Evolutionary conservation across 192 early-diverging fungal genomes (phyloP).

Genomic region (Haplosporangium gracile): DNA sequence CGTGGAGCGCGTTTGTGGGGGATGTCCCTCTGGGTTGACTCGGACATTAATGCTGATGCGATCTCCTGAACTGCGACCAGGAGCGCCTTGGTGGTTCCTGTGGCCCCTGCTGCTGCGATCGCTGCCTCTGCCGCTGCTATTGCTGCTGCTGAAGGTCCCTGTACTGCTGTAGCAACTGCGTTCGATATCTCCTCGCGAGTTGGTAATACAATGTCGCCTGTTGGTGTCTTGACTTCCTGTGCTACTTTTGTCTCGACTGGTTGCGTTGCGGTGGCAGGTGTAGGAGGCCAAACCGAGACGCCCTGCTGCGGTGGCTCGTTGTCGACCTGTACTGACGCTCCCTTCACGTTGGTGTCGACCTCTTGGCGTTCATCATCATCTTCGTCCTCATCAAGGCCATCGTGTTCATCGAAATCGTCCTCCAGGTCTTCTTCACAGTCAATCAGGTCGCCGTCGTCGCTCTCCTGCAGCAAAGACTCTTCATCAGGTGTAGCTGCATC

Average conservation of each 20-base stretch:
- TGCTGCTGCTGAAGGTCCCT: neutral
- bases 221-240: neutral
- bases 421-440: neutral
- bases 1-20: neutral
- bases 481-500: neutral
- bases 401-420: neutral
- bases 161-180: neutral
- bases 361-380: neutral
- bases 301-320: neutral
- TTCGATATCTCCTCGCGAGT: neutral
- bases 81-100: neutral
- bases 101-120: neutral
- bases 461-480: neutral
- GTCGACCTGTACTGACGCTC: neutral
- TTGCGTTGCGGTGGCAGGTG: neutral
- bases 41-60: neutral
- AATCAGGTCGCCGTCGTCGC: neutral
- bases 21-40: neutral
- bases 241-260: neutral
- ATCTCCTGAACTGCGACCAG: constrained; percentile 3
- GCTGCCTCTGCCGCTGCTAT: constrained; percentile 4
- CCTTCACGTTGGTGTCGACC: neutral
- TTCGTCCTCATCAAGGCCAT: neutral
- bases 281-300: neutral
- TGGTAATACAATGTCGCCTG: neutral